Conservation (phyloP, 2,329 filamentous ascomycete species). For the Botrytis tulipae region DNA sequence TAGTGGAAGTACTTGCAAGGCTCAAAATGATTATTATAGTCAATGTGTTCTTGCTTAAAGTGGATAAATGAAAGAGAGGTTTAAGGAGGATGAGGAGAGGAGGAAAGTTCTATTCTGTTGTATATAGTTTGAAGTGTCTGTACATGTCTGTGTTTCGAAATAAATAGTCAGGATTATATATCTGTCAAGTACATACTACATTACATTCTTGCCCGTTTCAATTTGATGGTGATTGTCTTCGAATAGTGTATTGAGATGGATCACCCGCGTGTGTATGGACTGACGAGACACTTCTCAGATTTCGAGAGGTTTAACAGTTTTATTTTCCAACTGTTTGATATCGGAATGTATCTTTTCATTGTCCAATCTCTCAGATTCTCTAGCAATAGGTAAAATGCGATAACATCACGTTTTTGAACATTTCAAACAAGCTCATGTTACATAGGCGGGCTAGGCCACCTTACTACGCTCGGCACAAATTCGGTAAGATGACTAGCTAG, state of each 20-base stretch:
- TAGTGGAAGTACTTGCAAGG: constrained; percentile 30
- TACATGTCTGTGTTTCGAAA: background rate
- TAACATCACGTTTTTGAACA: no score
- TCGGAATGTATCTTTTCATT: background rate
- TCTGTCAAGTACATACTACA: background rate
- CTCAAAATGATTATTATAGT: constrained; percentile 31
- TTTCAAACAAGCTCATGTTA: no score
- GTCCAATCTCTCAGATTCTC: background rate
- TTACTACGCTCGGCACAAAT: no score
- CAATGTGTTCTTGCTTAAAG: constrained; percentile 29
- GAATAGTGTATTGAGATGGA: background rate
- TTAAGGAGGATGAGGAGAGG: background rate
- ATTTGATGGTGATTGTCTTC: background rate
- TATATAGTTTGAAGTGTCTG: constrained; percentile 5
- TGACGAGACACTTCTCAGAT: no score
- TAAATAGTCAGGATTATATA: background rate
- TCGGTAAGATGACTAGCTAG: no score
- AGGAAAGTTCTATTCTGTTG: background rate
- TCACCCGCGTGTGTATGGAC: no score
- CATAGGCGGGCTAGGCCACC: no score
- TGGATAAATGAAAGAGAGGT: background rate
- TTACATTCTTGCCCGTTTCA: background rate
- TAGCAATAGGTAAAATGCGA: no score
- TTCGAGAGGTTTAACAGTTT: background rate
- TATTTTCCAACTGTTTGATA: background rate